Evolutionary conservation across 495 filamentous ascomycete genomes (phyloP).

Genomic region (Tuber brumale): DNA sequence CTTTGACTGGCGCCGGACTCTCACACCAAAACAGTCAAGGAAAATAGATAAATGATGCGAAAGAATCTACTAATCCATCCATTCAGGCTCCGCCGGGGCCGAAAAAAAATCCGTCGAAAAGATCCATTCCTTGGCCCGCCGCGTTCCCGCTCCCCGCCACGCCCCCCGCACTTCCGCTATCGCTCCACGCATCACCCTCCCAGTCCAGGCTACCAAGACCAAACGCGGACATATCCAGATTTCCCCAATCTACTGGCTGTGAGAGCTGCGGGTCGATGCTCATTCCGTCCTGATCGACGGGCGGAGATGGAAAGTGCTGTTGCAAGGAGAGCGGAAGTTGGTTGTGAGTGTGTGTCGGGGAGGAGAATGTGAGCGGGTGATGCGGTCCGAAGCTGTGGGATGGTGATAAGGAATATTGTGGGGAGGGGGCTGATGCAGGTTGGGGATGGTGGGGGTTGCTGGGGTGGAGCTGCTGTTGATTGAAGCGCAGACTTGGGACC

Average conservation of each 20-base stretch:
- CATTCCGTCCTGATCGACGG: slow-evolving; percentile 20
- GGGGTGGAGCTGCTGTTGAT: slow-evolving; percentile 8
- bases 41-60: not conserved
- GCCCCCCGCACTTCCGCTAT: slow-evolving; percentile 42
- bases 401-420: slow-evolving; percentile 15
- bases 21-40: not conserved
- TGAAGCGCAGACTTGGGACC: not conserved
- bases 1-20: not conserved
- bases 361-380: not conserved
- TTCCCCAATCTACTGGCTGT: slow-evolving; percentile 34
- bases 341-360: slow-evolving; percentile 1
- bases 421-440: slow-evolving; percentile 20
- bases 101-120: slow-evolving; percentile 92
- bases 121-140: slow-evolving; percentile 53
- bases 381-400: slow-evolving; percentile 2
- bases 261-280: slow-evolving; percentile 40
- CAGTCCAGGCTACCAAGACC: slow-evolving; percentile 38
- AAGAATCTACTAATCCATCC: not conserved
- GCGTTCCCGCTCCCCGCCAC: slow-evolving; percentile 22
- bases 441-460: slow-evolving; percentile 19
- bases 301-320: not conserved
- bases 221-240: slow-evolving; percentile 37
- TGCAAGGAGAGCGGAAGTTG: not conserved
- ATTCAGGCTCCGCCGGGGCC: slow-evolving; percentile 44
- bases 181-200: slow-evolving; percentile 33